Conservation (phyloP, 805 yeast species). For the Blastobotrys parvus region DNA sequence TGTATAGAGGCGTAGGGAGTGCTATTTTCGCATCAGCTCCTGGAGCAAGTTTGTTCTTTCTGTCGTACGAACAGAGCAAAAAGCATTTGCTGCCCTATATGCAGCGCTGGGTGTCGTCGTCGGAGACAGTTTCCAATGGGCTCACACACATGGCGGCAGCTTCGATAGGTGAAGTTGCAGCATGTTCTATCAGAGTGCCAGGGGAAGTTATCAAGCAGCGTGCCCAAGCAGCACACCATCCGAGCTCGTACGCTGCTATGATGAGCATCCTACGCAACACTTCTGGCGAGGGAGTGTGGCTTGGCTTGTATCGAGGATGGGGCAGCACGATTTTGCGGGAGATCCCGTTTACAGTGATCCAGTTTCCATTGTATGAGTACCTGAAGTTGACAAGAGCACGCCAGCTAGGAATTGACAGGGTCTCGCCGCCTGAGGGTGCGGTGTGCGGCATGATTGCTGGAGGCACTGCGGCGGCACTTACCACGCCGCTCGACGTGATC, state of each 20-base stretch:
- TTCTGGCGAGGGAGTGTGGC: constrained; percentile 67
- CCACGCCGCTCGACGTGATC: constrained; percentile 90
- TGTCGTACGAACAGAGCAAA: constrained; percentile 78
- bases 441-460: constrained; percentile 90
- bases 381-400: constrained; percentile 59
- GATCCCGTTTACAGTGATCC: constrained; percentile 93
- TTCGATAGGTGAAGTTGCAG: constrained; percentile 83
- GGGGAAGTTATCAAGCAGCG: constrained; percentile 95
- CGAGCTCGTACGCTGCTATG: constrained; percentile 60
- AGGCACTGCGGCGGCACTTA: constrained; percentile 87
- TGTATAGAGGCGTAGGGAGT: constrained; percentile 87
- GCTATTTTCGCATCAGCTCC: constrained; percentile 96
- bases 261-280: constrained; percentile 50
- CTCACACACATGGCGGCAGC: constrained; percentile 80
- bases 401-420: constrained; percentile 32
- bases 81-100: constrained; percentile 32
- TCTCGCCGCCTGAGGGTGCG: constrained; percentile 70
- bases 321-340: constrained; percentile 86
- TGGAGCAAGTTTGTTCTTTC: constrained; percentile 62
- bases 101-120: constrained; percentile 11
- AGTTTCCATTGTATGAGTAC: constrained; percentile 87
- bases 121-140: constrained; percentile 31
- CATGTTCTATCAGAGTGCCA: constrained; percentile 92
- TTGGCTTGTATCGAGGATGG: constrained; percentile 91
- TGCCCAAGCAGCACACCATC: constrained; percentile 64